Base-by-base conservation (phyloP, 2,329 filamentous ascomycete species). In the Lachnellula willkommii region DNA sequence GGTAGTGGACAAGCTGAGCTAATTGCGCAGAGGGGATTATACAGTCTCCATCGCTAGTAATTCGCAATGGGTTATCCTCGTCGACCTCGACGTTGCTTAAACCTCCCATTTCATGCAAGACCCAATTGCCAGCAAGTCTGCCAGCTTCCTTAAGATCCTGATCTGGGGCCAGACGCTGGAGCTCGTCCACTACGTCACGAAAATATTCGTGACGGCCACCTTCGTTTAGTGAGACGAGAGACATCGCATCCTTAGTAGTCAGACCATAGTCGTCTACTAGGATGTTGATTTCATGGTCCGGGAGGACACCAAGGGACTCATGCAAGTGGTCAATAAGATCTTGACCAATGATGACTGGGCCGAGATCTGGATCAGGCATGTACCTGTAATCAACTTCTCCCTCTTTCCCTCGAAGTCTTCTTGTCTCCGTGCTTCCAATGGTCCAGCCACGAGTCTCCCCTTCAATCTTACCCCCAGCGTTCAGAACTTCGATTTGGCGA, bases 331-430 rank as follows among this genome's bases (percentile, higher is more conserved):
- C 68, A 4, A 96, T 75, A 0, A 97, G 77, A 55, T 89, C 84
- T 2, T 78, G 68, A 7, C 84, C 85, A 58, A 99, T 87, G 2
- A 91, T 69, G 1, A 99, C 77, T 1, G 94, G 90, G 0, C 83
- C 80, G 14, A 99, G 78, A 69, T 99, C 94, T 5, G 94, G 90
- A 70, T 99, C 94, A 0, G 94, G 93, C 93, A 99, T 97, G 69
- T 99, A 99, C 43, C 94, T 81, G 72, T 99, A 99, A 71, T 99
- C 94, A 5, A 97, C 91, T 68, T 96, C 93, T 48, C 94, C 94
- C 71, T 97, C 94, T 71, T 99, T 99, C 26, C 90, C 90, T 66
- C 94, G 82, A 45, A 99, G 75, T 42, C 87, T 81, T 56, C 83
- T 84, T 3, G 94, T 97, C 69, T 91, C 87, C 4, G 83, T 90